A percentile compares a stretch with the other conserved stretches of the same genome.
Evolutionary conservation across 371 early-diverging fungal species (phyloP).

Genomic region (Mortierella sp.): DNA sequence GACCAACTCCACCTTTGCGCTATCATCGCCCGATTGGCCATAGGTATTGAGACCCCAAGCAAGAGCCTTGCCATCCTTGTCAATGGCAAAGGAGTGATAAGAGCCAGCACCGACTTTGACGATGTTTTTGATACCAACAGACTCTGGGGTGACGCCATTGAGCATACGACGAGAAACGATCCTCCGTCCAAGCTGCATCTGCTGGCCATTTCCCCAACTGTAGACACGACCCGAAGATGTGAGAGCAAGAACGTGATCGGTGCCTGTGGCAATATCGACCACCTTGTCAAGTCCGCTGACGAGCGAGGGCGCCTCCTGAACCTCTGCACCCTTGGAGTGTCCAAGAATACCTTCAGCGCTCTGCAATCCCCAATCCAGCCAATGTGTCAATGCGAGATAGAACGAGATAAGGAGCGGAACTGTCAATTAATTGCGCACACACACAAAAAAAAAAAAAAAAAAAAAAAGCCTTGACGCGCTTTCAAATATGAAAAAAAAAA

Average conservation of each 20-base stretch:
- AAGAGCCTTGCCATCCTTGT: slow-evolving; percentile 72
- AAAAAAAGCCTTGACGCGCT: slow-evolving; percentile 6
- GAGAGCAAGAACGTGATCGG: slow-evolving; percentile 92
- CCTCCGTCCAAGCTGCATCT: slow-evolving; percentile 91
- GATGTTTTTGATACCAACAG: slow-evolving; percentile 68
- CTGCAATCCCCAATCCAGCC: not conserved
- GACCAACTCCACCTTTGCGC: slow-evolving; percentile 56
- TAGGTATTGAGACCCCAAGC: slow-evolving; percentile 97
- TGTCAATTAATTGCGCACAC: too few species aligned
- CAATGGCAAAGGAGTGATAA: slow-evolving; percentile 88
- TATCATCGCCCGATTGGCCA: slow-evolving; percentile 86
- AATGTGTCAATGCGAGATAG: not conserved
- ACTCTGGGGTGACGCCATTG: slow-evolving; percentile 69
- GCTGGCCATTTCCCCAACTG: slow-evolving; percentile 97
- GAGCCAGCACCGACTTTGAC: slow-evolving; percentile 81
- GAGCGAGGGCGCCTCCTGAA: slow-evolving; percentile 61
- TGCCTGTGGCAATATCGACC: slow-evolving; percentile 87
- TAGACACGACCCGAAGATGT: slow-evolving; percentile 80
- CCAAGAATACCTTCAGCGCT: slow-evolving; percentile 76
- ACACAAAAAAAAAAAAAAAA: too few species aligned
- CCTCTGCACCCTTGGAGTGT: slow-evolving; percentile 67
- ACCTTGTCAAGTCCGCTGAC: slow-evolving; percentile 57
- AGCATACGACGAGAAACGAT: slow-evolving; percentile 73
- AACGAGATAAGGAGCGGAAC: too few species aligned
- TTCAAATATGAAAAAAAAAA: not conserved